A percentile compares a stretch with the other conserved stretches of the same genome.
Conservation (phyloP, 345 rosid species). For the Geranium brycei region DNA sequence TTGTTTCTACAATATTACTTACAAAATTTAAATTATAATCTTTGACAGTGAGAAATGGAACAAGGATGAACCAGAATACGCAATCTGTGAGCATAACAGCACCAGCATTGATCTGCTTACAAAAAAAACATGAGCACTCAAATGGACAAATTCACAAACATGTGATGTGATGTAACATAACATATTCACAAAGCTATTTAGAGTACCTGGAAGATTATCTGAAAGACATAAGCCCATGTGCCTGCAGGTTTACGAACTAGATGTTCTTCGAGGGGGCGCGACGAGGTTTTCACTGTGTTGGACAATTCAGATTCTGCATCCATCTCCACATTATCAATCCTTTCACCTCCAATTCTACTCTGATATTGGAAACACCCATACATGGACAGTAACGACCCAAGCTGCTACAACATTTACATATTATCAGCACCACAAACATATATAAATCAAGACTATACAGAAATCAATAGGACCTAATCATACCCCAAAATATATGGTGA, state of each 20-base stretch:
- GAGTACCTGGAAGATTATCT: constrained; percentile 74
- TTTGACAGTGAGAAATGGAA: constrained; percentile 71
- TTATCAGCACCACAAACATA: background rate
- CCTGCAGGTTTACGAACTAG: constrained; percentile 41
- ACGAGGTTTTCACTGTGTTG: constrained; percentile 21
- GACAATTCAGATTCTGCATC: constrained; percentile 37
- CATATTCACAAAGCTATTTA: no score
- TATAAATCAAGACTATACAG: background rate
- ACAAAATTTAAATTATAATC: constrained; percentile 61
- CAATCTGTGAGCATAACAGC: constrained; percentile 90
- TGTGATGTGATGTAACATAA: background rate
- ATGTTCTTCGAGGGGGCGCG: constrained; percentile 7
- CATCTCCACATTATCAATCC: constrained; percentile 47
- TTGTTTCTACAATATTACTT: constrained; percentile 18
- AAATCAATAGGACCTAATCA: constrained; percentile 7
- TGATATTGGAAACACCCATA: constrained; percentile 67
- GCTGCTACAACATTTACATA: constrained; percentile 23
- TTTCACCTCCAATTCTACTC: constrained; percentile 50
- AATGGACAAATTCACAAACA: background rate
- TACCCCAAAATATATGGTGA: constrained; percentile 80
- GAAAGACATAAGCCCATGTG: constrained; percentile 51
- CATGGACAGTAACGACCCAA: constrained; percentile 61
- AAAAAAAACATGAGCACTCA: constrained; percentile 3
- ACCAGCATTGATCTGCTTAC: constrained; percentile 85
- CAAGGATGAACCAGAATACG: constrained; percentile 86